A percentile compares a stretch with the other conserved stretches of the same genome.
Evolutionary conservation across 1,139 yeast species (phyloP).

Genomic region (Wickerhamiella pararugosa): DNA sequence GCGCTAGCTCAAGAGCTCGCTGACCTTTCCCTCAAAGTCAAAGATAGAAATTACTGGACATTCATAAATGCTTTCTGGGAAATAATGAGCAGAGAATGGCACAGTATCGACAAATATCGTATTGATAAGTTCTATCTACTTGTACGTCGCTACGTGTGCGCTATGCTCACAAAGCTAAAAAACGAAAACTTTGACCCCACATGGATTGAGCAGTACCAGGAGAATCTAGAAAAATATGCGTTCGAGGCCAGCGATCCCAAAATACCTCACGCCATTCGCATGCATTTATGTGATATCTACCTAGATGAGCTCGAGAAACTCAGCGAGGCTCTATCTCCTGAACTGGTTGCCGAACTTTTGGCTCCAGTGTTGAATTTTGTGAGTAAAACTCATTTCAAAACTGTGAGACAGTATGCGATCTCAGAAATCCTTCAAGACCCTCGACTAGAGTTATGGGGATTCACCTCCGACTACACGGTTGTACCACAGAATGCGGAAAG

Average conservation of each 20-base stretch:
- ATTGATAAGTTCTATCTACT: constrained; percentile 74
- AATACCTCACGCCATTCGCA: constrained; percentile 62
- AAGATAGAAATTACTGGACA: constrained; percentile 32
- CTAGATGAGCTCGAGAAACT: constrained; percentile 71
- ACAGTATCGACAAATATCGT: constrained; percentile 56
- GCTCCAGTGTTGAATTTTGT: constrained; percentile 43
- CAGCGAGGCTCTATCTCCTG: constrained; percentile 30
- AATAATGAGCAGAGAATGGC: constrained; percentile 73
- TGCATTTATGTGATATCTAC: constrained; percentile 73
- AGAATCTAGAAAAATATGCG: constrained; percentile 22
- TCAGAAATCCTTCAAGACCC: constrained; percentile 53
- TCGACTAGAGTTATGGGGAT: constrained; percentile 54
- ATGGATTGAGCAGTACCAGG: constrained; percentile 34
- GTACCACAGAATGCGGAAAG: constrained; percentile 21
- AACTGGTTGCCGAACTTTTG: constrained; percentile 43
- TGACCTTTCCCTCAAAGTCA: constrained; percentile 31
- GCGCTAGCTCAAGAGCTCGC: constrained; percentile 64
- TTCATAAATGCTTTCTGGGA: constrained; percentile 74
- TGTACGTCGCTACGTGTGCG: constrained; percentile 60
- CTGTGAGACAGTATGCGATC: constrained; percentile 48
- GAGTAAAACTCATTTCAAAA: constrained; percentile 39
- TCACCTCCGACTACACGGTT: constrained; percentile 22
- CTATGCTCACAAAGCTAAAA: constrained; percentile 43
- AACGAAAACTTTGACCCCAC: constrained; percentile 41
- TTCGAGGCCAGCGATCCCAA: constrained; percentile 25